phyloP scores from a whole-genome alignment of 805 yeast species.

The Jamesozyma hellenica region DNA sequence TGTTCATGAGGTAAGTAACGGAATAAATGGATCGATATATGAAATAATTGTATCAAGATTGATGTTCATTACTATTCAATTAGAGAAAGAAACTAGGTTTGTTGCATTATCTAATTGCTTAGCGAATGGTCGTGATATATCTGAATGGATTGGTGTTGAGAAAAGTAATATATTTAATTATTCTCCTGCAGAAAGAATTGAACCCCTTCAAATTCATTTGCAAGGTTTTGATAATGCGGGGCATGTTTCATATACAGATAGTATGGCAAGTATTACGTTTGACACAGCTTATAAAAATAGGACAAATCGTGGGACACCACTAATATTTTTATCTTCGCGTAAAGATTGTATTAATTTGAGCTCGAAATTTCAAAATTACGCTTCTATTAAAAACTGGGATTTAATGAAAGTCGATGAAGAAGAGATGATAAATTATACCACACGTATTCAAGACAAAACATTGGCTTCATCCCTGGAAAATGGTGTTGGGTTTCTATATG shows the following conservation, averaged over 20 bases:
- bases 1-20: constrained; percentile 53
- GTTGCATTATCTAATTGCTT: constrained; percentile 64
- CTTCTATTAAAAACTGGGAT: constrained; percentile 30
- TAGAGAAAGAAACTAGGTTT: constrained; percentile 48
- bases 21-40: constrained; percentile 48
- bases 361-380: constrained; percentile 33
- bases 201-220: constrained; percentile 49
- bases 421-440: constrained; percentile 7
- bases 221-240: constrained; percentile 37
- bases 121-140: constrained; percentile 67
- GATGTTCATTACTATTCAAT: constrained; percentile 56
- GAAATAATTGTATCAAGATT: constrained; percentile 65
- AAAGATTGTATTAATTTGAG: constrained; percentile 46
- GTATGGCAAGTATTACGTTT: constrained; percentile 43
- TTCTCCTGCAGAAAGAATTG: constrained; percentile 48
- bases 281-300: constrained; percentile 30
- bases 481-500: constrained; percentile 60
- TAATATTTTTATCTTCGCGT: constrained; percentile 52
- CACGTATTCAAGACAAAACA: constrained; percentile 37
- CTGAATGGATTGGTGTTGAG: constrained; percentile 75
- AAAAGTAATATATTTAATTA: constrained; percentile 59
- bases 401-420: constrained; percentile 34
- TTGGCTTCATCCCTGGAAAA: constrained; percentile 35
- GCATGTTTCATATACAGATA: constrained; percentile 31
- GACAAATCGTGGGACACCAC: constrained; percentile 26